These are phyloP conservation scores for Populus simonii DNA, from an alignment of 345 rosid genomes.

Conservation along the genomic window DNA sequence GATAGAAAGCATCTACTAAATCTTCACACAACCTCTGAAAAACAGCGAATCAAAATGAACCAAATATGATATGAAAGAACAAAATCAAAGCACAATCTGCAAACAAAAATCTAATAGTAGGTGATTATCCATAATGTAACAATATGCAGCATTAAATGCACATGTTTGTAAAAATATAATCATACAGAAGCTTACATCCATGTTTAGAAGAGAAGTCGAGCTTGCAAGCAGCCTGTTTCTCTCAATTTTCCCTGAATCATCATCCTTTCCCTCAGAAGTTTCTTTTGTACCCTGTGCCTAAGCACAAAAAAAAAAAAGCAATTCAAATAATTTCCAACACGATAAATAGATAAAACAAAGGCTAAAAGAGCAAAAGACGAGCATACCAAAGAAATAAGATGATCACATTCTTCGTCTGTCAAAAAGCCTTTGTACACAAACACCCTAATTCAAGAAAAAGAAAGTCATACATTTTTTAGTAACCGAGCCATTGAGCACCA, in stretches of 20 bases:
- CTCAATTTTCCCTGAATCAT: constrained; percentile 24
- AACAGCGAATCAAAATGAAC: background rate
- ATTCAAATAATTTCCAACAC: background rate
- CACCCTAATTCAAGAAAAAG: constrained; percentile 49
- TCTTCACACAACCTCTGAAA: background rate
- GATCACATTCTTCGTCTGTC: constrained; percentile 73
- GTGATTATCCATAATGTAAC: background rate
- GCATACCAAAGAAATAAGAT: constrained; percentile 61
- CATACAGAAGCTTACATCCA: constrained; percentile 38
- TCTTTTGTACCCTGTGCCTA: constrained; percentile 38
- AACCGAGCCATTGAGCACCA: constrained; percentile 4
- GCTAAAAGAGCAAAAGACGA: background rate
- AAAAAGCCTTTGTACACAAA: constrained; percentile 67
- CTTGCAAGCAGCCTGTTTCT: constrained; percentile 32
- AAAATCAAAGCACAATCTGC: background rate
- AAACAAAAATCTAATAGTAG: background rate
- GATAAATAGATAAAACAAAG: background rate
- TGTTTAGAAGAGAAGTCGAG: constrained; percentile 30
- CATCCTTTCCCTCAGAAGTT: constrained; percentile 14
- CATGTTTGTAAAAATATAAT: background rate
- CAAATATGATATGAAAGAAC: background rate
- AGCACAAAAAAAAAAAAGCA: constrained; percentile 12
- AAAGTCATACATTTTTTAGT: constrained; percentile 23
- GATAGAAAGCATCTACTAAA: background rate
- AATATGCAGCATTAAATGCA: background rate